Evolutionary conservation across 129 eudicot species (phyloP), one percentile per base, ranked within the genome.

Genomic region (Arctium minus): DNA sequence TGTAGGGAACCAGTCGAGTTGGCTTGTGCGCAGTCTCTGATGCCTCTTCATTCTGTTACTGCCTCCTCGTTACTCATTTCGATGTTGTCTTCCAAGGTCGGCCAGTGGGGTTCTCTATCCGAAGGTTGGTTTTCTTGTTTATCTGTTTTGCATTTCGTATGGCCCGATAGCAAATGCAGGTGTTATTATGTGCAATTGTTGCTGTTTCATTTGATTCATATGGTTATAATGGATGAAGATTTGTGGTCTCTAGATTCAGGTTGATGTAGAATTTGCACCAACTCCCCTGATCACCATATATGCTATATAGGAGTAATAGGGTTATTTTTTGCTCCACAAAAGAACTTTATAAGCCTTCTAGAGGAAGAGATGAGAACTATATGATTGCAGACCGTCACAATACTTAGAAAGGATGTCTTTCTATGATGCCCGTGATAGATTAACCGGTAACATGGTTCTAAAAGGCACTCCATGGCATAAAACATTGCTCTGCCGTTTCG

Each of bases 11-110:
- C 97, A 3, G 88, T 85, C 86, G 93, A 89, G 82, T 82, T 92
- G 80, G 89, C 90, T 15, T 50, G 89, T 53, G 97, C 75, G 30
- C 85, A 82, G 48, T 92, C 97, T 1, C 79, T 92, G 86, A 89
- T 92, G 90, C 97, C 97, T 38, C 83, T 92, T 80, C 97, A 92
- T 77, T 88, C 92, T 60, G 97, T 46, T 5, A 92, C 97, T 33
- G 97, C 97, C 33, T 89, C 97, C 0, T 86, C 92, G 18, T 89
- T 92, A 90, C 87, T 86, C 2, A 92, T 80, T 35, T 92, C 97
- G 9, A 77, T 92, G 93, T 86, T 92, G 72, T 84, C 93, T 39
- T 86, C 91, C 1, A 70, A 89, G 72, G 87, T 90, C 77, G 92
- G 90, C 67, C 92, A 84, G 33, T 92, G 93, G 97, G 89, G 89